phyloP scores from a whole-genome alignment of 192 early-diverging fungal genomes.

The Pilobolus umbonatus region DNA sequence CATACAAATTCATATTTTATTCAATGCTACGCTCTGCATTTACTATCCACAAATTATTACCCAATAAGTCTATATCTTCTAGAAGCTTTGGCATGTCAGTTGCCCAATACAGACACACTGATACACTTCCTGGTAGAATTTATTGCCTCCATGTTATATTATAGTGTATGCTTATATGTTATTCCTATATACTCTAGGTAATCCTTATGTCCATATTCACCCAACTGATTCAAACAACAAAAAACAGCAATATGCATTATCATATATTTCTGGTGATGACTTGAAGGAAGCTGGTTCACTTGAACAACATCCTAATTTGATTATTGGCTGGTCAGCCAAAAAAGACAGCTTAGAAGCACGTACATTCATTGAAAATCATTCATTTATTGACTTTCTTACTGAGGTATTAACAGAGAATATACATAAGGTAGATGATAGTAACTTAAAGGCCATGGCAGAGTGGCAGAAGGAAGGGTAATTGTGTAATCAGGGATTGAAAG shows the following conservation, averaged over 20 bases:
- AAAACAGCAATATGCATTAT: conserved; percentile 15
- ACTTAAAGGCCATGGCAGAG: conserved; percentile 33
- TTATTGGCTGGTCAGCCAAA: conserved; percentile 31
- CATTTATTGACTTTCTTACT: conserved; percentile 29
- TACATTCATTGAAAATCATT: conserved; percentile 27
- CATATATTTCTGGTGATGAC: conserved; percentile 7
- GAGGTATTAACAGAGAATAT: conserved; percentile 20
- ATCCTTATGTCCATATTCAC: neutral
- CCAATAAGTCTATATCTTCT: no score
- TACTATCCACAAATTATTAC: no score
- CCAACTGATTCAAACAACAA: conserved; percentile 9
- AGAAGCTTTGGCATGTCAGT: no score
- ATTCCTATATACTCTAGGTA: no score
- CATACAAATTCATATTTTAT: no score
- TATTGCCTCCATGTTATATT: no score
- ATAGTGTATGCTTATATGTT: no score
- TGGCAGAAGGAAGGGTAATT: conserved; percentile 38
- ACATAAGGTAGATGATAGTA: conserved; percentile 25
- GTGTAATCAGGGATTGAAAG: neutral
- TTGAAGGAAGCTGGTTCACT: neutral
- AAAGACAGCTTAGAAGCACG: conserved; percentile 16
- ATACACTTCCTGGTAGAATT: no score
- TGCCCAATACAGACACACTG: no score
- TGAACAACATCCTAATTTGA: conserved; percentile 11
- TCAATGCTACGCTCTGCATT: no score